phyloP scores from a whole-genome alignment of 2,329 filamentous ascomycete species.

The Teratosphaeria zuluensis region DNA sequence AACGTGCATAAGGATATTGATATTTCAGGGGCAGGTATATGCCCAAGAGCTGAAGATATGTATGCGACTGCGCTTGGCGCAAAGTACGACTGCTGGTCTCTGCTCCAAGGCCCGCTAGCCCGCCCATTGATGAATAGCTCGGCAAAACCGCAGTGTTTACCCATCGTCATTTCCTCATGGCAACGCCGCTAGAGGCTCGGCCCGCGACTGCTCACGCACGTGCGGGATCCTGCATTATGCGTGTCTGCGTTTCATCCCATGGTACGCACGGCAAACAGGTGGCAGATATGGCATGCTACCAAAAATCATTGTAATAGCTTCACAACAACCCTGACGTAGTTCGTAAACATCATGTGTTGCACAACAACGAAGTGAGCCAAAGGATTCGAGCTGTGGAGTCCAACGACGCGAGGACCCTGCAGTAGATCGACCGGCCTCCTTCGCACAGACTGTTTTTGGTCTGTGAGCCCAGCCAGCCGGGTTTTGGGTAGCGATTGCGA shows the following conservation, averaged over 20 bases:
- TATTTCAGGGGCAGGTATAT: not conserved
- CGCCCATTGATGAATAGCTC: not conserved
- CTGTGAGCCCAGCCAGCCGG: not conserved
- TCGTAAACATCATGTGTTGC: not conserved
- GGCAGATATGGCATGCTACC: too few species aligned
- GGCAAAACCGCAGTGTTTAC: not conserved
- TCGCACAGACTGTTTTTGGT: not conserved
- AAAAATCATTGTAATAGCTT: not conserved
- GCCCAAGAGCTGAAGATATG: not conserved
- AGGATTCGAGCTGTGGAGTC: not conserved
- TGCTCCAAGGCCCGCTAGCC: not conserved
- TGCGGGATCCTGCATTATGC: not conserved
- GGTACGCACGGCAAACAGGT: too few species aligned
- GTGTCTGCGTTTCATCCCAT: not conserved
- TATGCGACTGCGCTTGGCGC: not conserved
- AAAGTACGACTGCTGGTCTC: not conserved
- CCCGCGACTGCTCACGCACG: not conserved
- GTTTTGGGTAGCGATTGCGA: not conserved
- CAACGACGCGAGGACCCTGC: not conserved
- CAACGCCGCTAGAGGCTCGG: not conserved
- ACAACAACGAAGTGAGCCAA: not conserved
- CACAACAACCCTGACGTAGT: not conserved
- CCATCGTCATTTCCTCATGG: not conserved
- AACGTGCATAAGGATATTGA: not conserved
- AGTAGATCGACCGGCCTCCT: not conserved